Evolutionary conservation across 768 basidiomycete genomes (phyloP).

Genomic region (Rhodotorula paludigena): DNA sequence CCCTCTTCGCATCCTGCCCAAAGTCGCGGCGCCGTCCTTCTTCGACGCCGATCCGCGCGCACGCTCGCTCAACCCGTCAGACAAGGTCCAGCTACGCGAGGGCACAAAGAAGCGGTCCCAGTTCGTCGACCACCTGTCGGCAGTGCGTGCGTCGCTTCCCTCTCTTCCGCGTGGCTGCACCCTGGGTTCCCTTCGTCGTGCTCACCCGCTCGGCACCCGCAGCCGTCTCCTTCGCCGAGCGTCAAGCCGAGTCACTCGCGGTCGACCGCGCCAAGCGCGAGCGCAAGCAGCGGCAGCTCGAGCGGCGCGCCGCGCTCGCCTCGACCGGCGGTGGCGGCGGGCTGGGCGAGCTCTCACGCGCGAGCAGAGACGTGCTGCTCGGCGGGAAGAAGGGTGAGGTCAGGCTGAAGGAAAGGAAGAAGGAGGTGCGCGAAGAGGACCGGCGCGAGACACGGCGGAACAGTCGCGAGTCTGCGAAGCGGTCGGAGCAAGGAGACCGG

Average conservation of each 20-base stretch:
- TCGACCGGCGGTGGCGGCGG: background rate
- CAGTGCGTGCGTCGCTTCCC: conserved; percentile 7
- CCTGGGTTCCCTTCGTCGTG: too few relatives aligned
- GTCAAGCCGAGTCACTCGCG: background rate
- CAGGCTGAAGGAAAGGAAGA: background rate
- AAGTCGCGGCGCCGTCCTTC: conserved; percentile 4
- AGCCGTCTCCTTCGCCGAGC: conserved; percentile 13
- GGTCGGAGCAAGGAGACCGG: background rate
- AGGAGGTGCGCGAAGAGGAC: background rate
- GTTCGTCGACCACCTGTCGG: conserved; percentile 29
- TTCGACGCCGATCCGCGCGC: background rate
- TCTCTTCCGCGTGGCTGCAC: too few relatives aligned
- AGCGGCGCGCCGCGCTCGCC: background rate
- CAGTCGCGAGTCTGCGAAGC: too few relatives aligned
- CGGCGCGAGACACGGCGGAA: background rate
- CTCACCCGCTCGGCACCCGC: background rate
- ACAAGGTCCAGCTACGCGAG: conserved; percentile 5
- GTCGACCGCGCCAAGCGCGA: background rate
- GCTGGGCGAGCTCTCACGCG: background rate
- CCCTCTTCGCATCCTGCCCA: background rate
- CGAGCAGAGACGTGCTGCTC: background rate
- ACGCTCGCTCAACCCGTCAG: background rate
- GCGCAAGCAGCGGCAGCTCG: background rate
- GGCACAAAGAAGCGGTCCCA: background rate
- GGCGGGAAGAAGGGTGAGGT: background rate